Evolutionary conservation across 176 grass and related monocot genomes (phyloP).

Genomic region (Oryza officinalis): DNA sequence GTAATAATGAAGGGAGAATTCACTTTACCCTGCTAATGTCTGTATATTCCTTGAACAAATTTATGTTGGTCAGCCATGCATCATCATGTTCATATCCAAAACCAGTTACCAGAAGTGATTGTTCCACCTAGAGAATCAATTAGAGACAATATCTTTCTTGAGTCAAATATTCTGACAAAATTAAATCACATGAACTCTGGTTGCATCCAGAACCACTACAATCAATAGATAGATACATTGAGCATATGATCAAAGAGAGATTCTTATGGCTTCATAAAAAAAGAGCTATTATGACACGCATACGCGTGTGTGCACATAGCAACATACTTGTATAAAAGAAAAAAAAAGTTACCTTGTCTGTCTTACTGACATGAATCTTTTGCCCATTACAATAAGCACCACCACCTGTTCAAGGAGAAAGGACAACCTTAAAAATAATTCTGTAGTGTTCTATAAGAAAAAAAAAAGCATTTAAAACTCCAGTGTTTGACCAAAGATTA

Average conservation of each 20-base stretch:
- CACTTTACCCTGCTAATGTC: conserved; percentile 85
- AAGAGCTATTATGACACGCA: neutral
- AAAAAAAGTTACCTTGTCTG: conserved; percentile 64
- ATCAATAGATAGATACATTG: conserved; percentile 10
- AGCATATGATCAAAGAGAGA: neutral
- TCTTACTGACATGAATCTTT: conserved; percentile 90
- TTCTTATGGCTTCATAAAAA: neutral
- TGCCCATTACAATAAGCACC: conserved; percentile 97
- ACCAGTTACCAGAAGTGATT: conserved; percentile 96
- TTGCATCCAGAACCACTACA: conserved; percentile 24
- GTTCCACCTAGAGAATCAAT: conserved; percentile 76
- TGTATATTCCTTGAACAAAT: conserved; percentile 96
- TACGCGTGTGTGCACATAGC: conserved; percentile 1
- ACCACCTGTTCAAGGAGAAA: conserved; percentile 58
- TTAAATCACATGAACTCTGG: conserved; percentile 21
- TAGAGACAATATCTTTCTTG: conserved; percentile 14
- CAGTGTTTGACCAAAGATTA: conserved; percentile 29
- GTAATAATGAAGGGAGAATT: neutral
- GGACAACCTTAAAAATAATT: conserved; percentile 17
- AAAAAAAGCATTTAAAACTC: neutral
- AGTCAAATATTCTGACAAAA: conserved; percentile 4
- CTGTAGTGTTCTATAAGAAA: neutral
- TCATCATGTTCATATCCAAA: conserved; percentile 99
- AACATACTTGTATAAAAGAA: conserved; percentile 28
- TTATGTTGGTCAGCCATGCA: conserved; percentile 90